A percentile compares a stretch with the other conserved stretches of the same genome.
Conservation (phyloP, 306 rosid species). For the Casuarina glauca region DNA sequence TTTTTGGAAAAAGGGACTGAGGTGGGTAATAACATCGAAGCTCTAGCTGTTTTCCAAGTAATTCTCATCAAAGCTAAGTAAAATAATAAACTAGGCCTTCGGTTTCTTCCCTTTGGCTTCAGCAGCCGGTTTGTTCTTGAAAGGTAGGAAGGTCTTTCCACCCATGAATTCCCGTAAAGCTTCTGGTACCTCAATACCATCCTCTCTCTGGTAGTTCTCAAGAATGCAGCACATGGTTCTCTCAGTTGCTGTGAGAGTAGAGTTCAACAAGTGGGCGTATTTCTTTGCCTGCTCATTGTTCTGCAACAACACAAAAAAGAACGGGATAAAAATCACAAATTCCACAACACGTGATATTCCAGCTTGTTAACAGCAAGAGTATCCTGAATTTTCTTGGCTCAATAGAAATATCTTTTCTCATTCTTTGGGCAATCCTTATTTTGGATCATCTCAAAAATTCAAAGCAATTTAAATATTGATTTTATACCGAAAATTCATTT, state of each 20-base stretch:
- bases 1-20: background rate
- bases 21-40: background rate
- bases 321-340: constrained; percentile 19
- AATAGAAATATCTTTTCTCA: background rate
- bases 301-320: constrained; percentile 46
- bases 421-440: background rate
- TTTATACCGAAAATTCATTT: too few relatives aligned
- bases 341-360: constrained; percentile 1
- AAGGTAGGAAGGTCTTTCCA: constrained; percentile 78
- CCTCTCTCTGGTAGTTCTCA: constrained; percentile 89
- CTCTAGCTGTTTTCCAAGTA: constrained; percentile 28
- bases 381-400: background rate
- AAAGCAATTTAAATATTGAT: background rate
- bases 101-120: constrained; percentile 99
- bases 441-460: background rate
- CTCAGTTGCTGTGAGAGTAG: constrained; percentile 96
- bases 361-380: background rate
- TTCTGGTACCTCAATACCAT: constrained; percentile 83
- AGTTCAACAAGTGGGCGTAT: constrained; percentile 82
- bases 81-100: constrained; percentile 67
- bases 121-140: constrained; percentile 55
- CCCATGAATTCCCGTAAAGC: constrained; percentile 72
- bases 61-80: constrained; percentile 31
- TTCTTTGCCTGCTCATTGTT: constrained; percentile 80
- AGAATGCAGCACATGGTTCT: constrained; percentile 94